Base-by-base conservation (phyloP, 257 asterid species). In the Solanum rostratum region DNA sequence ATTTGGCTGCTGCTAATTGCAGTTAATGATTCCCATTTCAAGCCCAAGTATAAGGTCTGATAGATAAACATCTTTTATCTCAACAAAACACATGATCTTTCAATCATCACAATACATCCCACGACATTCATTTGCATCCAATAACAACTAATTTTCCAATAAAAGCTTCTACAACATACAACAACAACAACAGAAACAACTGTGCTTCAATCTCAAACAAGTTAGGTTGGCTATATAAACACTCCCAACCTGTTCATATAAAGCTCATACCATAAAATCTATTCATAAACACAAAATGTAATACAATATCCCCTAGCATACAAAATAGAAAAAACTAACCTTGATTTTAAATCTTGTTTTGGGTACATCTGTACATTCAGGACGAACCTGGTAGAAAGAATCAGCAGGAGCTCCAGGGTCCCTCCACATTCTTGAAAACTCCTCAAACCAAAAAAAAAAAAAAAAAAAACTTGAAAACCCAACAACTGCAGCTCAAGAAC, bases 301-400 rank as follows among this genome's bases (percentile, higher is more conserved):
- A 33, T 10, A 68, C 74, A 68, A 33, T 68, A 2, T n/a, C 29
- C 27, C 78, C 13, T 3, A 33, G 16, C 27, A 69, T 37, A 7
- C 13, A 70, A 45, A 76, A 50, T 10, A 27, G 27, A 84, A 86
- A 52, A 52, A 11, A 70, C 88, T 71, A 84, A 96, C 99, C 99
- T 93, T 96, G 93, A 96, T 92, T 85, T 97, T 91, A 81, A 96
- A 96, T 92, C 92, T 96, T 94, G 97, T 92, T 84, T 92, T 85
- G 6, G 98, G 97, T 71, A 93, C 97, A 90, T 95, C 95, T 7
- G 90, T 83, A 84, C 94, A 96, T 85, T 96, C 98, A 50, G 97
- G 90, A 22, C 98, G 93, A 70, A 93, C 94, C 90, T 92, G 90
- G 86, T 96, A 96, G 85, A 90, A 95, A 15, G 97, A 90, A 90